Percentiles rank a stretch among this genome's conserved stretches.
Evolutionary conservation across 192 early-diverging fungal genomes (phyloP).

Genomic region (Backusella tuberculispora): DNA sequence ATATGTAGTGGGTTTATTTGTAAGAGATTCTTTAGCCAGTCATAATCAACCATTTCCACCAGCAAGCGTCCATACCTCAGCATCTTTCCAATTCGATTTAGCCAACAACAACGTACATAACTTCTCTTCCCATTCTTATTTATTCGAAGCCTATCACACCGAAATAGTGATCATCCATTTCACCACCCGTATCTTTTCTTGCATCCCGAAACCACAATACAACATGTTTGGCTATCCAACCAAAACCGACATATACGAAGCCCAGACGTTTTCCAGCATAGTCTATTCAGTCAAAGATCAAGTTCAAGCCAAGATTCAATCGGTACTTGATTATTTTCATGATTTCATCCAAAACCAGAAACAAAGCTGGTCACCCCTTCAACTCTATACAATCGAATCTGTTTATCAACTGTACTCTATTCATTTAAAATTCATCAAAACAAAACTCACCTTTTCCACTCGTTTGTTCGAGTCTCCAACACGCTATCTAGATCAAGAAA

Average conservation of each 20-base stretch:
- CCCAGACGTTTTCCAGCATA: not conserved
- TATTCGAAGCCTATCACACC: constrained; percentile 2
- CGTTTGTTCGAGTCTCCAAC: constrained; percentile 1
- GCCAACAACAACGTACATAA: constrained; percentile 3
- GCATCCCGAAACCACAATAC: constrained; percentile 12
- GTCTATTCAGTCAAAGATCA: constrained; percentile 3
- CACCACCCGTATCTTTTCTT: not conserved
- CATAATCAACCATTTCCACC: constrained; percentile 18
- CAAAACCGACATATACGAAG: not conserved
- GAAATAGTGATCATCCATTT: not conserved
- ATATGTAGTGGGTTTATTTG: constrained; percentile 23
- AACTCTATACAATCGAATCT: constrained; percentile 6
- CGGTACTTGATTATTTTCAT: not conserved
- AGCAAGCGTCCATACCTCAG: not conserved
- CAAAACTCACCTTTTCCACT: not conserved
- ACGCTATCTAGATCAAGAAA: constrained; percentile 4
- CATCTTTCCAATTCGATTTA: constrained; percentile 28
- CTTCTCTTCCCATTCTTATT: not conserved
- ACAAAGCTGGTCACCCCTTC: not conserved
- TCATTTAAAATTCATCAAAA: constrained; percentile 16
- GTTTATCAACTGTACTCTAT: constrained; percentile 11
- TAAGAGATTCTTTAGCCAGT: constrained; percentile 8
- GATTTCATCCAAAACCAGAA: not conserved
- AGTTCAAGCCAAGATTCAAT: not conserved
- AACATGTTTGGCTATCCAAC: constrained; percentile 13